Percentiles rank a stretch among this genome's conserved stretches.
Evolutionary conservation across 148 eudicot genomes (phyloP).

Genomic region (Fallopia convolvulus): DNA sequence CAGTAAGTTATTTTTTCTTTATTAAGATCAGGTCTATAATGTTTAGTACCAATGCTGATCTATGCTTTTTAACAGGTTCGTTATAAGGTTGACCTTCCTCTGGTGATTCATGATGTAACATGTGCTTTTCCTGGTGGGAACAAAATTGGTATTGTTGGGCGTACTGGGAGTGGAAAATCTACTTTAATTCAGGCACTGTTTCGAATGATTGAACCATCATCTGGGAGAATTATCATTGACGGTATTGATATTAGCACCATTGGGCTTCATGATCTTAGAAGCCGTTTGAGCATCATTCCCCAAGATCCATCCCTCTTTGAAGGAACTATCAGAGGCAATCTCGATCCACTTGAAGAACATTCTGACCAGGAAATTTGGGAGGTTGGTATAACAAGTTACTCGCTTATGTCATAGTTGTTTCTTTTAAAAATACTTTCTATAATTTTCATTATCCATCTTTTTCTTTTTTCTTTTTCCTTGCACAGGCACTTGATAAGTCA

Average conservation of each 20-base stretch:
- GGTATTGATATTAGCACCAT: constrained; percentile 70
- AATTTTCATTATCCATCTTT: not conserved
- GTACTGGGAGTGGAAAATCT: constrained; percentile 97
- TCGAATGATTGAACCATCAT: constrained; percentile 77
- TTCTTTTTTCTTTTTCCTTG: constrained; percentile 15
- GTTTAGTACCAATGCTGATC: not conserved
- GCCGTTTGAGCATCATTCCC: constrained; percentile 91
- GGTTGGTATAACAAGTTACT: constrained; percentile 23
- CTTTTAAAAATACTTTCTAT: not conserved
- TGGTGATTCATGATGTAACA: constrained; percentile 74
- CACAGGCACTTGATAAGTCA: constrained; percentile 93
- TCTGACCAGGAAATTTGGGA: constrained; percentile 81
- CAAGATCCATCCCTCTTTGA: constrained; percentile 96
- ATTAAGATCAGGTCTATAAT: not conserved
- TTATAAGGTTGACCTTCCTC: constrained; percentile 83
- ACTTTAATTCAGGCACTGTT: constrained; percentile 88
- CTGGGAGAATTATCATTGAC: constrained; percentile 83
- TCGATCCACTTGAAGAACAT: constrained; percentile 92
- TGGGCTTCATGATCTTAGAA: constrained; percentile 96
- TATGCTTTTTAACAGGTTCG: constrained; percentile 48
- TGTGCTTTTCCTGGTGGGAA: constrained; percentile 88
- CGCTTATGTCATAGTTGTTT: not conserved
- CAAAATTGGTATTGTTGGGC: constrained; percentile 93
- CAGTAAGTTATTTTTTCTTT: not conserved
- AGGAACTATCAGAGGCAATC: constrained; percentile 87